Percentiles rank a stretch among this genome's conserved stretches.
Evolutionary conservation across 805 yeast species (phyloP).

Genomic region (Nakazawaea peltata): DNA sequence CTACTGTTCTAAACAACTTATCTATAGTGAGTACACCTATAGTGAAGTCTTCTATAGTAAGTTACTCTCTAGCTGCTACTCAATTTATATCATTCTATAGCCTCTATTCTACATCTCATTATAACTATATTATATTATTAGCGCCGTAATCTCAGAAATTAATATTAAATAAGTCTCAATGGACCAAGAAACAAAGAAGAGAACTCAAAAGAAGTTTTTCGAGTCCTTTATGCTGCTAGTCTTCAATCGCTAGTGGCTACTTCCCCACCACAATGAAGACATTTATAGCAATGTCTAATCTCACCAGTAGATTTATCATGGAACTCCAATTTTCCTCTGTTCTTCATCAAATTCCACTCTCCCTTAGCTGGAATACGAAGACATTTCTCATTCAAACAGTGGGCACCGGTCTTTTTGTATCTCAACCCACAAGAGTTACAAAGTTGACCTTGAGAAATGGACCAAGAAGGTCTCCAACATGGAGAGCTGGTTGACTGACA

Average conservation of each 20-base stretch:
- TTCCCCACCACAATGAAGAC: slow-evolving; percentile 52
- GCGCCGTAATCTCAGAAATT: no score
- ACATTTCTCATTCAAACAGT: slow-evolving; percentile 73
- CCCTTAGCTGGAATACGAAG: slow-evolving; percentile 93
- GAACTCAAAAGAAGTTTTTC: no score
- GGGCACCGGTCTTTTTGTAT: slow-evolving; percentile 87
- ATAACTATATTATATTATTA: no score
- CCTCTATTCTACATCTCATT: no score
- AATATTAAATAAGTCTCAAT: no score
- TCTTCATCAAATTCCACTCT: slow-evolving; percentile 85
- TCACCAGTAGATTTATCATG: slow-evolving; percentile 17
- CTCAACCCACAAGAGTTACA: slow-evolving; percentile 96
- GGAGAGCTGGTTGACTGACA: slow-evolving; percentile 91
- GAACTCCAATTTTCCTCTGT: slow-evolving; percentile 42
- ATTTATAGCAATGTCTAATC: slow-evolving; percentile 27
- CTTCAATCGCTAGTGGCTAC: slow-evolving; percentile 47
- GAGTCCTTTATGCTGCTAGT: no score
- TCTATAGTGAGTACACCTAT: no score
- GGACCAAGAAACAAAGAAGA: no score
- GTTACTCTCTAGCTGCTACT: no score
- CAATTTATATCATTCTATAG: no score
- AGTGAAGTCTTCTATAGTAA: no score
- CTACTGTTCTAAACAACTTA: no score
- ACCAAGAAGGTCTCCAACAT: slow-evolving; percentile 99
- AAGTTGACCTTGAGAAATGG: slow-evolving; percentile 81